Evolutionary conservation across 2,329 filamentous ascomycete species (phyloP).

Genomic region (Passalora sequoiae): DNA sequence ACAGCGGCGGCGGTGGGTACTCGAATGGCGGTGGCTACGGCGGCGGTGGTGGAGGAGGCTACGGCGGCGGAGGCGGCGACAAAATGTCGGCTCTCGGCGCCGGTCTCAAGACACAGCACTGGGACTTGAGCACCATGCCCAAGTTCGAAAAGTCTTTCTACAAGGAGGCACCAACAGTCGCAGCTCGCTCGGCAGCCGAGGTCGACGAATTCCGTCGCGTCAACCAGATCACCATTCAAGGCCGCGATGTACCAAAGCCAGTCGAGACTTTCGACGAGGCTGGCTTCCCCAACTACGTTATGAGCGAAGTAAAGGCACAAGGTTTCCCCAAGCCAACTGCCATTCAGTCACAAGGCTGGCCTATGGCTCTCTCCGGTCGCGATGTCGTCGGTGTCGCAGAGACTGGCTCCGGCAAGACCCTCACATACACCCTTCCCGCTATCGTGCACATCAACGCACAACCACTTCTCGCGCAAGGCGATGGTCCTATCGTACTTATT

Average conservation of each 20-base stretch:
- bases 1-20: slow-evolving; percentile 33
- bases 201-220: slow-evolving; percentile 83
- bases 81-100: slow-evolving; percentile 89
- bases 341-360: slow-evolving; percentile 98
- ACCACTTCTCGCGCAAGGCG: slow-evolving; percentile 87
- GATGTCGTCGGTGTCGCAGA: slow-evolving; percentile 99
- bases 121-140: slow-evolving; percentile 73
- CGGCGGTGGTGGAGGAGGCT: slow-evolving; percentile 30
- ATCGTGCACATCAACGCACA: slow-evolving; percentile 99
- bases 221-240: slow-evolving; percentile 77
- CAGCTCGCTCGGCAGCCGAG: slow-evolving; percentile 67
- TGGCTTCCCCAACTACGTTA: slow-evolving; percentile 92
- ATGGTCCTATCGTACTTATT: slow-evolving; percentile 93
- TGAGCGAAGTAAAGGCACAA: slow-evolving; percentile 97
- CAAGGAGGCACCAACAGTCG: slow-evolving; percentile 83
- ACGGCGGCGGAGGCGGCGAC: slow-evolving; percentile 59
- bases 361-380: slow-evolving; percentile 95
- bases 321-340: slow-evolving; percentile 90
- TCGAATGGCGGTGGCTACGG: slow-evolving; percentile 31
- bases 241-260: slow-evolving; percentile 78
- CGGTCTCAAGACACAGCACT: slow-evolving; percentile 79
- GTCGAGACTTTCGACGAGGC: slow-evolving; percentile 98
- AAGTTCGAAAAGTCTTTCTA: slow-evolving; percentile 99
- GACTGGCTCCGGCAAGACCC: slow-evolving; percentile 97
- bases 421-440: slow-evolving; percentile 94